These are phyloP conservation scores for Tinospora cordifolia DNA, from an alignment of 164 flowering plant species.

Conservation along the genomic window DNA sequence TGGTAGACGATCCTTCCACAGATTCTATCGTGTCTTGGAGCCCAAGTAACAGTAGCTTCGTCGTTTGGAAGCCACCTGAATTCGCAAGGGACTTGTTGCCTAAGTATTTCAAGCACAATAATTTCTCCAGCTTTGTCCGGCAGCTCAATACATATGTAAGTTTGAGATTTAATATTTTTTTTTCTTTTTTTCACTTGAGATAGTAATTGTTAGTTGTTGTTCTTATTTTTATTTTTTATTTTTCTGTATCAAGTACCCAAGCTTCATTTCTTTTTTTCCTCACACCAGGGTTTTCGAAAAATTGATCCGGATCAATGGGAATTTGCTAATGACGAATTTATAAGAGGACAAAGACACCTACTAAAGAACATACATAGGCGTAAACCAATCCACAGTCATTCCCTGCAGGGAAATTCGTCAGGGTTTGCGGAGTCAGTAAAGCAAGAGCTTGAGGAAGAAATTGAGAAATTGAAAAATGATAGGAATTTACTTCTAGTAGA, in stretches of 20 bases:
- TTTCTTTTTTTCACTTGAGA: not conserved
- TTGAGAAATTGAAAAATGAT: slow-evolving; percentile 49
- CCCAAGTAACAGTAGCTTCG: slow-evolving; percentile 32
- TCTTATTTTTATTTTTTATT: not conserved
- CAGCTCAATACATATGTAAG: slow-evolving; percentile 74
- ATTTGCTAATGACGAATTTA: slow-evolving; percentile 74
- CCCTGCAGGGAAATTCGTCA: slow-evolving; percentile 23
- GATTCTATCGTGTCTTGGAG: slow-evolving; percentile 55
- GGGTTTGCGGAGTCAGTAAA: slow-evolving; percentile 39
- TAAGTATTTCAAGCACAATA: slow-evolving; percentile 64
- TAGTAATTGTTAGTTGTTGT: not conserved
- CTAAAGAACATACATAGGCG: slow-evolving; percentile 68
- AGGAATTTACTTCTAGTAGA: slow-evolving; percentile 36
- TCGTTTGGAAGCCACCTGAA: slow-evolving; percentile 58
- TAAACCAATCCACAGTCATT: slow-evolving; percentile 82
- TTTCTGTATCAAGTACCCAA: not conserved
- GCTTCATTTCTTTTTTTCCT: not conserved
- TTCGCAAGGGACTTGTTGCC: slow-evolving; percentile 55
- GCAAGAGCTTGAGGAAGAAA: slow-evolving; percentile 49
- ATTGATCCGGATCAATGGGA: slow-evolving; percentile 89
- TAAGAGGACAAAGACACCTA: slow-evolving; percentile 59
- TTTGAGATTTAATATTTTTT: not conserved
- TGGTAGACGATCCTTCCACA: slow-evolving; percentile 51
- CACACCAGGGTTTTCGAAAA: slow-evolving; percentile 68
- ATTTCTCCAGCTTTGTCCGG: slow-evolving; percentile 64